A percentile compares a stretch with the other conserved stretches of the same genome.
Evolutionary conservation across 2,329 filamentous ascomycete species (phyloP).

Genomic region (Fusarium zealandicum): DNA sequence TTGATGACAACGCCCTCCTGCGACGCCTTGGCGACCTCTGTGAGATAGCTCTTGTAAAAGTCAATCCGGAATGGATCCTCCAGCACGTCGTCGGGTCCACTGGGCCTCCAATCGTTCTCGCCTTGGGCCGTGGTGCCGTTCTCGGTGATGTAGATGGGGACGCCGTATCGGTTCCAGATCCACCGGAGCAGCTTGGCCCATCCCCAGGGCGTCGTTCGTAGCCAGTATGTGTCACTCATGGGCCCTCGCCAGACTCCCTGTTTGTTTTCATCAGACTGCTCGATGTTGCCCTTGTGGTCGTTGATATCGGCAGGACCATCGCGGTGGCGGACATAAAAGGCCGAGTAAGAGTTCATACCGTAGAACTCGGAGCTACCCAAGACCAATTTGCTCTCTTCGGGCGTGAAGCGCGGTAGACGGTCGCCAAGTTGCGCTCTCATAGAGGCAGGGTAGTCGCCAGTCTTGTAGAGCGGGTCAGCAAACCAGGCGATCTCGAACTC

Average conservation of each 20-base stretch:
- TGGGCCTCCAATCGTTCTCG: conserved; percentile 46
- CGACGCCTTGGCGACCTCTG: conserved; percentile 48
- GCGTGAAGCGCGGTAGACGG: conserved; percentile 48
- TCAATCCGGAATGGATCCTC: conserved; percentile 50
- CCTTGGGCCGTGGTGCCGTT: conserved; percentile 52
- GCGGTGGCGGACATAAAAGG: conserved; percentile 49
- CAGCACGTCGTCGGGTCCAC: conserved; percentile 43
- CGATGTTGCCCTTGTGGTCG: conserved; percentile 51
- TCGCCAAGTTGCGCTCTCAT: conserved; percentile 51
- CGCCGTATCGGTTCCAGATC: conserved; percentile 51
- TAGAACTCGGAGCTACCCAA: conserved; percentile 50
- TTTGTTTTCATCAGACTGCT: conserved; percentile 46
- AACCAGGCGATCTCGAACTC: conserved; percentile 55
- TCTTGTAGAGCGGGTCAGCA: conserved; percentile 48
- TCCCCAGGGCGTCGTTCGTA: conserved; percentile 49
- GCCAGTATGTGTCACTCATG: conserved; percentile 50
- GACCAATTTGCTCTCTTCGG: conserved; percentile 49
- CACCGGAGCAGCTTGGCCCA: conserved; percentile 50
- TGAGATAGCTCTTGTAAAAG: conserved; percentile 49
- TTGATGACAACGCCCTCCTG: conserved; percentile 49
- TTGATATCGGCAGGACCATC: conserved; percentile 47
- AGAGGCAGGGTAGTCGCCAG: conserved; percentile 49
- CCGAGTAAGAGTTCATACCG: conserved; percentile 54
- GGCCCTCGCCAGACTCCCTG: conserved; percentile 45
- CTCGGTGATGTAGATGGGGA: conserved; percentile 53